Base-by-base conservation (phyloP, 2,329 filamentous ascomycete species). In the Xylaria sp. region DNA sequence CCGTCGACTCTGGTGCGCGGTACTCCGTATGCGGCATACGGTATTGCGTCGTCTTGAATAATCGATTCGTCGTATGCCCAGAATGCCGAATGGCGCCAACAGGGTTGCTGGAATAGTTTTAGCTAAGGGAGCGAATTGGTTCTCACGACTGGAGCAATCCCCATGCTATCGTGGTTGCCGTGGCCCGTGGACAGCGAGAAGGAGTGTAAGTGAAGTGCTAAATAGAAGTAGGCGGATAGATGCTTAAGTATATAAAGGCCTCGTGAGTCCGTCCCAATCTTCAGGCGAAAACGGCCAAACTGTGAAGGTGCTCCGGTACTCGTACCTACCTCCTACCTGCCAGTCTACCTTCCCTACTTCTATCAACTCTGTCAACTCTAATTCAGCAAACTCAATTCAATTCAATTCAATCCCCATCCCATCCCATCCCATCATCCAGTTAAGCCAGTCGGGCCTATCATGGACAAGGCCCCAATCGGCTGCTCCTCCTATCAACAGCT, bases 21-120 rank as follows among this genome's bases (percentile, higher is more conserved):
- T 66, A 66, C 56, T 48, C 70, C 63, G 68, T 70, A 68, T 63
- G 39, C 56, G 56, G 56, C 70, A 55, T 70, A 70, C 68, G 46
- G 64, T 72, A 66, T 61, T 56, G 55, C 52, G 44, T 65, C 39
- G 51, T 60, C 44, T 46, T 41, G 55, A 60, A 28, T 41, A 12
- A 56, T 54, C n/a, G 63, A 54, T 32, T 44, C 55, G 52, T 63
- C 34, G 34, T 37, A 37, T 37, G 10, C 34, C 34, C 34, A 37
- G 34, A 37, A 37, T 37, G 34, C 57, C 59, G 67, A 44, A 52
- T 59, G 41, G 46, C 61, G 32, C 61, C 60, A 63, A 52, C 65
- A 68, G 62, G 68, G 55, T 70, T 70, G 54, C 59, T 52, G 62
- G 62, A 46, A 56, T 52, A 51, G 52, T 60, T 32, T 20, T 56